A percentile compares a stretch with the other conserved stretches of the same genome.
Conservation (phyloP, 805 yeast species). For the Metschnikowia cubensis region DNA sequence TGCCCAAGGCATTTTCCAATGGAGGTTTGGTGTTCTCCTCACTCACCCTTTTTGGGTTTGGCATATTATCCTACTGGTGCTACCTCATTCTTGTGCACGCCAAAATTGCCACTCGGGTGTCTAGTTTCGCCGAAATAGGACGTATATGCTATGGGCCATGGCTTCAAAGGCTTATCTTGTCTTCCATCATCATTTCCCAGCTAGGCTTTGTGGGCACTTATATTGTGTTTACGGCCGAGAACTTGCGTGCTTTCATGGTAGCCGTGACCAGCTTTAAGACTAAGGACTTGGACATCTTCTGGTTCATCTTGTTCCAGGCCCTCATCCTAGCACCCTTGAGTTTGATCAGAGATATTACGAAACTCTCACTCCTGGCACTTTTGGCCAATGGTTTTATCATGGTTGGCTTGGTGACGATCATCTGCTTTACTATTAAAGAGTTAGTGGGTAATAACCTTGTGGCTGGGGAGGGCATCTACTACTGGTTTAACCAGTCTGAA, state of each 20-base stretch:
- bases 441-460: conserved; percentile 36
- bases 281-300: conserved; percentile 32
- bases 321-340: conserved; percentile 63
- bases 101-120: conserved; percentile 55
- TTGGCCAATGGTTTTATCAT: conserved; percentile 68
- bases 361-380: conserved; percentile 65
- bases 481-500: conserved; percentile 48
- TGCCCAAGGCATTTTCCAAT: conserved; percentile 66
- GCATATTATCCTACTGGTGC: conserved; percentile 73
- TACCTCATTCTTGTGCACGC: conserved; percentile 60
- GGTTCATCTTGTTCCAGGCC: conserved; percentile 54
- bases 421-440: conserved; percentile 50
- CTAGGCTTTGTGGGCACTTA: conserved; percentile 80
- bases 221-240: conserved; percentile 73
- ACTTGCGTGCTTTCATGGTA: conserved; percentile 56
- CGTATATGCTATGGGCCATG: conserved; percentile 55
- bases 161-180: conserved; percentile 59
- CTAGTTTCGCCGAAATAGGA: conserved; percentile 82
- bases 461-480: conserved; percentile 47
- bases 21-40: conserved; percentile 68
- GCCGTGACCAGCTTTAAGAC: conserved; percentile 45
- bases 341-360: conserved; percentile 71
- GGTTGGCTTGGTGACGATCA: conserved; percentile 60
- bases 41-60: conserved; percentile 52
- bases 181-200: conserved; percentile 66